Conservation (phyloP, 176 grass and related monocot species). For the Tuctoria greenei region DNA sequence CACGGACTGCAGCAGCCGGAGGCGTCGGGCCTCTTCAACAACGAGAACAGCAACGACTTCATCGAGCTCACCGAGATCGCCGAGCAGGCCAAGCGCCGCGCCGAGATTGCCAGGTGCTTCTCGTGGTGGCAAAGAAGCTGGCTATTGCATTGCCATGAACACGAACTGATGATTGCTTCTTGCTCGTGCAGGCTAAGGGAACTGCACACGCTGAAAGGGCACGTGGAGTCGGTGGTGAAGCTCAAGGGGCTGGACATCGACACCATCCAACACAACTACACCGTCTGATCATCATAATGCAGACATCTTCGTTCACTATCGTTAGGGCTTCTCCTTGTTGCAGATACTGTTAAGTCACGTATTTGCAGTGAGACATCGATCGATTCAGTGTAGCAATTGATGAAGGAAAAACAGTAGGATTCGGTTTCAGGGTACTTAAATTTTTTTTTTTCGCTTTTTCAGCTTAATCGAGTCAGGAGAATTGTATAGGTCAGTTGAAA, state of each 20-base stretch:
- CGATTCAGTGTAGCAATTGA: neutral
- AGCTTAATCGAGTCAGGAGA: neutral
- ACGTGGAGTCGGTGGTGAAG: slow-evolving; percentile 63
- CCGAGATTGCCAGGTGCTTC: slow-evolving; percentile 88
- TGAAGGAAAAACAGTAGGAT: neutral
- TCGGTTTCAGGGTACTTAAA: neutral
- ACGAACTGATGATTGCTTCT: no score
- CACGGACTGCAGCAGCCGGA: slow-evolving; percentile 57
- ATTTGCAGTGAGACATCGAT: neutral
- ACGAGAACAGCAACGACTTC: slow-evolving; percentile 55
- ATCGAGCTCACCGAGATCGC: slow-evolving; percentile 76
- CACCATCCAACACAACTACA: slow-evolving; percentile 52
- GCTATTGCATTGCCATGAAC: neutral
- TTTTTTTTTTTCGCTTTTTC: neutral
- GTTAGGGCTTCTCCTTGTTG: neutral
- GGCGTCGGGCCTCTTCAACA: slow-evolving; percentile 4
- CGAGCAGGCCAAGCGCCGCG: slow-evolving; percentile 74
- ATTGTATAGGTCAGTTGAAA: slow-evolving; percentile 13
- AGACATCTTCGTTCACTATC: neutral
- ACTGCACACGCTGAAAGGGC: slow-evolving; percentile 60
- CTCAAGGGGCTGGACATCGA: slow-evolving; percentile 56
- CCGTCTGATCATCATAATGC: slow-evolving; percentile 30
- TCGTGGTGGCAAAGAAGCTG: no score
- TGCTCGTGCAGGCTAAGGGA: slow-evolving; percentile 35
- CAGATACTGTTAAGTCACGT: neutral